Conservation (phyloP, 2,329 filamentous ascomycete species). For the Alternaria sp. region DNA sequence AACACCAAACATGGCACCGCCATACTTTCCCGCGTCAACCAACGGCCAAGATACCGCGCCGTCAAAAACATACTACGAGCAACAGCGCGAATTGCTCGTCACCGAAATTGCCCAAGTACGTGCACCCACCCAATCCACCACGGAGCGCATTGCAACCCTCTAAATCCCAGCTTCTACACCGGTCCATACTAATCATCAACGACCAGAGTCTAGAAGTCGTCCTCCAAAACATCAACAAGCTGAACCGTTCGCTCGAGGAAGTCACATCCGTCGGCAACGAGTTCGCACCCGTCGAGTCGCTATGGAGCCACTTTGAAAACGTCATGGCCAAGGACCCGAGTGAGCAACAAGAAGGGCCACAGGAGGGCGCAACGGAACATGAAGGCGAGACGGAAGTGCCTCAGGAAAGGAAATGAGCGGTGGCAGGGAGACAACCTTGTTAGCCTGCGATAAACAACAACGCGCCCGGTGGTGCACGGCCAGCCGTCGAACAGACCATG, state of each 20-base stretch:
- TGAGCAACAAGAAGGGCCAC: conserved; percentile 37
- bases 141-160: conserved; percentile 39
- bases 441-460: neutral
- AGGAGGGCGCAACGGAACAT: conserved; percentile 32
- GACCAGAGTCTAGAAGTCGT: conserved; percentile 78
- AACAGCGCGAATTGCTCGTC: conserved; percentile 74
- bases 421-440: neutral
- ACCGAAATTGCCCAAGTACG: conserved; percentile 74
- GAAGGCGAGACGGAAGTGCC: conserved; percentile 28
- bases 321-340: conserved; percentile 82
- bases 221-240: conserved; percentile 91
- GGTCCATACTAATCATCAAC: neutral
- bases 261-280: conserved; percentile 95
- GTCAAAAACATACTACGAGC: conserved; percentile 69
- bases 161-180: conserved; percentile 36
- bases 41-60: conserved; percentile 24
- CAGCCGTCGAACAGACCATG: neutral
- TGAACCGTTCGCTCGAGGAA: conserved; percentile 90
- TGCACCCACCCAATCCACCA: neutral
- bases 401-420: conserved; percentile 27
- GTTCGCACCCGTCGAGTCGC: conserved; percentile 92
- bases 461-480: neutral
- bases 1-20: conserved; percentile 26
- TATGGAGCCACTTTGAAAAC: conserved; percentile 97
- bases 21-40: conserved; percentile 22